Conservation (phyloP, 2,329 filamentous ascomycete genomes). For the Hymenoscyphus salicellus region DNA sequence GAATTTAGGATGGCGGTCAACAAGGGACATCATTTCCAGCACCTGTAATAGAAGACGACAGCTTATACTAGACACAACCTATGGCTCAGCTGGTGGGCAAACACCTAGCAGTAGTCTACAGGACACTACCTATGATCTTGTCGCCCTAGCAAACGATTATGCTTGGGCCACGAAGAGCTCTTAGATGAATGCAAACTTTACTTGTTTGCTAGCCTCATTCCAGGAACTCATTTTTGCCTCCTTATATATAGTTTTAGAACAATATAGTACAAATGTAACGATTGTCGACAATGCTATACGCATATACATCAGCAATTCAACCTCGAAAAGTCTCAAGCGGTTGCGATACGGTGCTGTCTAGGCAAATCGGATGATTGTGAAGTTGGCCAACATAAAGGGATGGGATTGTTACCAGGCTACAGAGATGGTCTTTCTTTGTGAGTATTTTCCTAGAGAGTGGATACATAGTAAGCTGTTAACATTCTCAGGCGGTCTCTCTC, state of each 20-base stretch:
- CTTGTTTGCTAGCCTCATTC: slow-evolving; percentile 1
- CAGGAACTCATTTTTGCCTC: slow-evolving; percentile 5
- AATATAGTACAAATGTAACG: not conserved
- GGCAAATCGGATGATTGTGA: slow-evolving; percentile 5
- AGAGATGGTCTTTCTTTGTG: slow-evolving; percentile 3
- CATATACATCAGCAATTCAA: slow-evolving; percentile 6
- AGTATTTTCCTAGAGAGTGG: not conserved
- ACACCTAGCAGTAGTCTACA: not conserved
- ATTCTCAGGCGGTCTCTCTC: not conserved
- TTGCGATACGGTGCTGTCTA: not conserved
- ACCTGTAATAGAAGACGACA: not conserved
- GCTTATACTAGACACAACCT: not conserved
- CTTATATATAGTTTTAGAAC: slow-evolving; percentile 1
- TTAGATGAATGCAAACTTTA: slow-evolving; percentile 1
- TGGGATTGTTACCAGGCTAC: slow-evolving; percentile 3
- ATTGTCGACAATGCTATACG: not conserved
- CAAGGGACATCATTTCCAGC: not conserved
- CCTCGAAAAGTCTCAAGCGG: not conserved
- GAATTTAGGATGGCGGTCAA: slow-evolving; percentile 3
- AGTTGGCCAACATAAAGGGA: slow-evolving; percentile 2
- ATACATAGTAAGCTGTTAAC: not conserved
- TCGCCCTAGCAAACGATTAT: slow-evolving; percentile 4
- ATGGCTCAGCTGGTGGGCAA: not conserved
- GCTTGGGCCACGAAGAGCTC: slow-evolving; percentile 4
- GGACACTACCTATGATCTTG: not conserved